Evolutionary conservation across 768 basidiomycete genomes (phyloP), one percentile per base, ranked within the genome.

Genomic region (Lactarius trivialis): DNA sequence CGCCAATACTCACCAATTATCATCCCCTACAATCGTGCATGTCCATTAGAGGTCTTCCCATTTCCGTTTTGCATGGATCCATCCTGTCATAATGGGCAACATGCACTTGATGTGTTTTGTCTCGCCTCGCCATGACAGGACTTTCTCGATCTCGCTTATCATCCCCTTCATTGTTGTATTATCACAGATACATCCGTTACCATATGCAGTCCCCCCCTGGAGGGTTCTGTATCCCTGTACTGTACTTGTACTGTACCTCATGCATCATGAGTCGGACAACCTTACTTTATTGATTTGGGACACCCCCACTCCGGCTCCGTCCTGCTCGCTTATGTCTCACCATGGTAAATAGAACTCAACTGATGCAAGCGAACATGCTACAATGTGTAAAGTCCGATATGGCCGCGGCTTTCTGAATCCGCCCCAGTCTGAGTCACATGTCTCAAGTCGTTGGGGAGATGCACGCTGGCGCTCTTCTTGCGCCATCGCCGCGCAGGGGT

Each of bases 81-180:
- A 15, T 15, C 55, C 30, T 33, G 7, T 7, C 36, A 33, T 53
- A 43, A 28, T 34, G 30, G 61, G 32, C 41, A 32, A 24, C 61
- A 53, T 37, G 32, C 61, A 53, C 61, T 62, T 64, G 62, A 58
- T 19, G 62, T 65, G 56, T 37, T 28, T n/a, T 36, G 45, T 36
- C 24, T n/a, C 28, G 32, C 45, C 6, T 56, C 15, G n/a, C 41
- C 45, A 37, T 41, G 43, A 36, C 24, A 30, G n/a, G n/a, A n/a
- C n/a, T n/a, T n/a, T n/a, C n/a, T n/a, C n/a, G n/a, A n/a, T n/a
- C n/a, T n/a, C n/a, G n/a, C n/a, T n/a, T n/a, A n/a, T n/a, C n/a
- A n/a, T n/a, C n/a, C 33, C 56, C 11, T 26, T 8, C 50, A 61
- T 52, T 37, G 19, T 26, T 48, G 45, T 48, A 48, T 48, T 48